phyloP scores from a whole-genome alignment of 139 green algal genomes.

The Tetraselmis chui region DNA sequence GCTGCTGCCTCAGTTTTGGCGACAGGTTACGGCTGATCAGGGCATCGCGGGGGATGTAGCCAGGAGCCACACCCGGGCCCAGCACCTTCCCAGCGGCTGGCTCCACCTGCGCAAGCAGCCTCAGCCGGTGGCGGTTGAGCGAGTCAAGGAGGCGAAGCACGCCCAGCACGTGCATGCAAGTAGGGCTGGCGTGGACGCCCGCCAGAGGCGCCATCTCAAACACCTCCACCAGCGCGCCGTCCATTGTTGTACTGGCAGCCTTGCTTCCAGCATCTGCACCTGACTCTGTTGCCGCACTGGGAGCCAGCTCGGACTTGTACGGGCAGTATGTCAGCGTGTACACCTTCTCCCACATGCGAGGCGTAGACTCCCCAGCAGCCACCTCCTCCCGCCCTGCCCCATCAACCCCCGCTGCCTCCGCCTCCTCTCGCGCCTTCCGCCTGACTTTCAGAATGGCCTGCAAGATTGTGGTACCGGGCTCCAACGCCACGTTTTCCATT shows the following conservation, averaged over 20 bases:
- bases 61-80: slow-evolving; percentile 8
- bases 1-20: slow-evolving; percentile 83
- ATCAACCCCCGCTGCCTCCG: background rate
- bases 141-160: slow-evolving; percentile 67
- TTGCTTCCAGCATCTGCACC: background rate
- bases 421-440: slow-evolving; percentile 9
- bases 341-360: slow-evolving; percentile 73
- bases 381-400: slow-evolving; percentile 11
- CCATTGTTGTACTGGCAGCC: slow-evolving; percentile 1
- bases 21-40: slow-evolving; percentile 81
- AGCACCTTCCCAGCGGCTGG: background rate
- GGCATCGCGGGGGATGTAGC: slow-evolving; percentile 45
- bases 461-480: slow-evolving; percentile 65
- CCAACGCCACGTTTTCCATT: slow-evolving; percentile 38
- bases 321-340: slow-evolving; percentile 77
- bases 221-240: slow-evolving; percentile 42
- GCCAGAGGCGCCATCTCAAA: slow-evolving; percentile 32
- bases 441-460: slow-evolving; percentile 62
- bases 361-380: slow-evolving; percentile 7
- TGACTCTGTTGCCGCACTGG: background rate
- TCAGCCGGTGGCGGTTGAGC: slow-evolving; percentile 43
- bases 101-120: slow-evolving; percentile 9
- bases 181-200: slow-evolving; percentile 18
- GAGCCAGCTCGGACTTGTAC: background rate
- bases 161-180: slow-evolving; percentile 40